A percentile compares a stretch with the other conserved stretches of the same genome.
These are phyloP conservation scores for Dictyostelium intermedium DNA, from an alignment of 78 protist species.

Conservation along the genomic window DNA sequence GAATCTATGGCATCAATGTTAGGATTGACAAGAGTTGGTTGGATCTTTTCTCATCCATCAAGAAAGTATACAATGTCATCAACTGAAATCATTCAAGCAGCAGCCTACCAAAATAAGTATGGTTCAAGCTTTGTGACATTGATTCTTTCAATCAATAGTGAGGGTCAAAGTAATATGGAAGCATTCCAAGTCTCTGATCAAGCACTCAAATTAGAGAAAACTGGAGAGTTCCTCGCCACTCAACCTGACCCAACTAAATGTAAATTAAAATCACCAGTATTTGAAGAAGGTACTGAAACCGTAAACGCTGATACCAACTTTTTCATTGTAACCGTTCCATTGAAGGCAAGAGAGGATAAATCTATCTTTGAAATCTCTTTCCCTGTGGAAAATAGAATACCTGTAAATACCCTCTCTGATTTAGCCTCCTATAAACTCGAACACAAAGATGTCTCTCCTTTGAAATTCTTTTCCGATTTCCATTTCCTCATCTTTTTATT, in stretches of 20 bases:
- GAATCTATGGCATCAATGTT: conserved; percentile 59
- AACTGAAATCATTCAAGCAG: conserved; percentile 52
- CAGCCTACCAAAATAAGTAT: conserved; percentile 34
- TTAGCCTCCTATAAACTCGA: conserved; percentile 48
- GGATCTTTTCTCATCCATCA: conserved; percentile 72
- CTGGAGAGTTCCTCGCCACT: conserved; percentile 9
- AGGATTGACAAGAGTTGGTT: conserved; percentile 69
- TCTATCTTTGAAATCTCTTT: neutral
- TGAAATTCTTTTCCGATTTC: conserved; percentile 69
- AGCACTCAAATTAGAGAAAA: conserved; percentile 53
- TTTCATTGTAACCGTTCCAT: conserved; percentile 72
- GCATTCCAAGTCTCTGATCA: conserved; percentile 79
- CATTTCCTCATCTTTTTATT: conserved; percentile 48
- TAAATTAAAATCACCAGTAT: conserved; percentile 66
- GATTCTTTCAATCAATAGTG: conserved; percentile 24
- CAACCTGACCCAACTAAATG: conserved; percentile 49
- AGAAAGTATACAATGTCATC: conserved; percentile 70
- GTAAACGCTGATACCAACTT: conserved; percentile 34
- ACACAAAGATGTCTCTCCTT: conserved; percentile 19
- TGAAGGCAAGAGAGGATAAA: conserved; percentile 64
- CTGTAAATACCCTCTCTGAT: conserved; percentile 18
- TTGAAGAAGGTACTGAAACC: conserved; percentile 68
- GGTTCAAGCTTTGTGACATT: conserved; percentile 49
- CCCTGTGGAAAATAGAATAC: conserved; percentile 51
- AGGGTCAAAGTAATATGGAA: conserved; percentile 60